Percentiles rank a stretch among this genome's conserved stretches.
phyloP scores from a whole-genome alignment of 306 rosid species.

The Casuarina glauca region DNA sequence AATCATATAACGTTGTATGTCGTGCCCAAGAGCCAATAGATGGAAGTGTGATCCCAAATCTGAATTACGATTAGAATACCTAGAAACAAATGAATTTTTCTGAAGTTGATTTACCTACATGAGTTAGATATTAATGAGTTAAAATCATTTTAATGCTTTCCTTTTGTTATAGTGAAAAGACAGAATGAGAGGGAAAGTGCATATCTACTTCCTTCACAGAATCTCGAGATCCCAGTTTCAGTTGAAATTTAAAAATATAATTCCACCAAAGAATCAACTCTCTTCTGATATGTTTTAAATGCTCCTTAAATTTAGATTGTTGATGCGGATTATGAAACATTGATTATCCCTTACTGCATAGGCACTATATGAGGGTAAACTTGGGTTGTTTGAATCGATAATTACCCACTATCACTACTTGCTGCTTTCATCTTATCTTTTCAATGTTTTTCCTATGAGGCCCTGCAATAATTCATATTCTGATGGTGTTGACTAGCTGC shows the following conservation, averaged over 20 bases:
- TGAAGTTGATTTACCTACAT: not conserved
- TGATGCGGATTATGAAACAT: slow-evolving; percentile 14
- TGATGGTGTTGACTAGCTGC: slow-evolving; percentile 17
- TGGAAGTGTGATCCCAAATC: not conserved
- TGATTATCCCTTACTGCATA: slow-evolving; percentile 1
- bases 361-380: slow-evolving; percentile 1
- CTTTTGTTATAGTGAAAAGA: not conserved
- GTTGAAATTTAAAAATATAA: not conserved
- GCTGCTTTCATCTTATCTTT: not conserved
- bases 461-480: slow-evolving; percentile 1
- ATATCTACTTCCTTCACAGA: not conserved
- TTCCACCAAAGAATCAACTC: not conserved
- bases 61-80: slow-evolving; percentile 9
- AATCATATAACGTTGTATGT: not conserved
- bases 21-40: not conserved
- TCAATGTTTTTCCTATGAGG: slow-evolving; percentile 4
- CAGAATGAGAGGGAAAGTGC: not conserved
- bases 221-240: slow-evolving; percentile 6
- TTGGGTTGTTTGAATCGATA: slow-evolving; percentile 4
- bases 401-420: slow-evolving; percentile 7
- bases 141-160: not conserved
- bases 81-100: not conserved
- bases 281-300: not conserved
- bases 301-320: not conserved
- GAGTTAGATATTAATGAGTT: not conserved